Evolutionary conservation across 352 stramenopile species (phyloP).

Genomic region (Aphanomyces euteiches): DNA sequence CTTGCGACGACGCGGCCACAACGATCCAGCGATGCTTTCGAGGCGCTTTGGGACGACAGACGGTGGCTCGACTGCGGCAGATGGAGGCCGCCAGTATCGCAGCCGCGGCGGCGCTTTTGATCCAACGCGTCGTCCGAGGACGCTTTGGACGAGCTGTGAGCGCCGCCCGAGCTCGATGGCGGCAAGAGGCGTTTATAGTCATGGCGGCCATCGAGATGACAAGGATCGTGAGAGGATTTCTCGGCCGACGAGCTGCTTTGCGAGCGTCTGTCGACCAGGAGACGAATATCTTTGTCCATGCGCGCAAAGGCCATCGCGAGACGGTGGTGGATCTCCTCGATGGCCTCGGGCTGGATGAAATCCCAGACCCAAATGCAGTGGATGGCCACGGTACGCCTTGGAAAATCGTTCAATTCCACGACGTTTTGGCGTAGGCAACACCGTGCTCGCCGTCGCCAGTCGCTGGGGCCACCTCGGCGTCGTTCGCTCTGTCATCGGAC

Average conservation of each 20-base stretch:
- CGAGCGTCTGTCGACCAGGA: conserved; percentile 38
- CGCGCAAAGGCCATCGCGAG: conserved; percentile 45
- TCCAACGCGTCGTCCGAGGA: conserved; percentile 50
- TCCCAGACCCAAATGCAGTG: conserved; percentile 40
- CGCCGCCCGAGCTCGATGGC: conserved; percentile 6
- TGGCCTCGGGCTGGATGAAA: conserved; percentile 43
- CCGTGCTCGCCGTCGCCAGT: conserved; percentile 48
- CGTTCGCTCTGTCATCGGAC: conserved; percentile 35
- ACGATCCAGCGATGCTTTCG: conserved; percentile 45
- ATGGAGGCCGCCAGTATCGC: conserved; percentile 41
- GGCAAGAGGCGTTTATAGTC: not conserved
- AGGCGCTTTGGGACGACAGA: conserved; percentile 35
- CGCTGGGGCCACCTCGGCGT: conserved; percentile 50
- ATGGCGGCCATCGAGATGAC: conserved; percentile 34
- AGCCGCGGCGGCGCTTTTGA: conserved; percentile 45
- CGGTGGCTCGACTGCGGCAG: conserved; percentile 39
- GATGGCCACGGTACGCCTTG: conserved; percentile 29
- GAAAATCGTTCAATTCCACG: not conserved
- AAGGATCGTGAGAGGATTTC: conserved; percentile 52
- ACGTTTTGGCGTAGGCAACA: conserved; percentile 36
- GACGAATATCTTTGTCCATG: conserved; percentile 54
- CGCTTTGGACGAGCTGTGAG: conserved; percentile 39
- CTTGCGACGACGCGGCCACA: conserved; percentile 38
- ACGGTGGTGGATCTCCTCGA: conserved; percentile 60
- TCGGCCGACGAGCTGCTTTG: conserved; percentile 37